phyloP scores from a whole-genome alignment of 176 grass and related monocot species.

The Poa pratensis region DNA sequence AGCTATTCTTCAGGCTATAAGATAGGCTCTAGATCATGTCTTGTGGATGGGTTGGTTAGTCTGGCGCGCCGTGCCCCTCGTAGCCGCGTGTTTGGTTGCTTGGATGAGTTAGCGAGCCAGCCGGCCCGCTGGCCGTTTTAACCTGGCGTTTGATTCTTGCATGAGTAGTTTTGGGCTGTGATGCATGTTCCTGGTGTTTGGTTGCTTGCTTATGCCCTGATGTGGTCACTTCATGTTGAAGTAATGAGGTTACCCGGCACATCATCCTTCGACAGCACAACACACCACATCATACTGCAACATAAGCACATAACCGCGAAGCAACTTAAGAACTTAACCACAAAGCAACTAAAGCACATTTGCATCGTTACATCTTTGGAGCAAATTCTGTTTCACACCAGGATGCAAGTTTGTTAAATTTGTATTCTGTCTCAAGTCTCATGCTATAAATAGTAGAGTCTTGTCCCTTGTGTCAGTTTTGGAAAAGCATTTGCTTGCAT shows the following conservation, averaged over 20 bases:
- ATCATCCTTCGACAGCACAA: neutral
- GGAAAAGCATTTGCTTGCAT: slow-evolving; percentile 5
- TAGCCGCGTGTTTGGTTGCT: neutral
- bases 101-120: neutral
- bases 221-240: neutral
- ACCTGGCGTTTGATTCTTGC: neutral
- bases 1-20: neutral
- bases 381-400: neutral
- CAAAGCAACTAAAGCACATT: neutral
- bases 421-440: slow-evolving; percentile 26
- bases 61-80: neutral
- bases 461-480: slow-evolving; percentile 12
- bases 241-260: neutral
- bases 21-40: neutral
- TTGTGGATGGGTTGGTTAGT: neutral
- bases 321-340: neutral
- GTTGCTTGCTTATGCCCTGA: neutral
- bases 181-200: neutral
- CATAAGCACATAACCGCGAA: neutral
- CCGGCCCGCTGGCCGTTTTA: neutral
- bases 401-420: slow-evolving; percentile 33
- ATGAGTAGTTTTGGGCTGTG: neutral
- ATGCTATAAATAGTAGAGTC: slow-evolving; percentile 29
- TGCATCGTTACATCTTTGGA: neutral
- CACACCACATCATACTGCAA: neutral